phyloP scores from a whole-genome alignment of 2,329 filamentous ascomycete species.

The Colletotrichum eleusines region DNA sequence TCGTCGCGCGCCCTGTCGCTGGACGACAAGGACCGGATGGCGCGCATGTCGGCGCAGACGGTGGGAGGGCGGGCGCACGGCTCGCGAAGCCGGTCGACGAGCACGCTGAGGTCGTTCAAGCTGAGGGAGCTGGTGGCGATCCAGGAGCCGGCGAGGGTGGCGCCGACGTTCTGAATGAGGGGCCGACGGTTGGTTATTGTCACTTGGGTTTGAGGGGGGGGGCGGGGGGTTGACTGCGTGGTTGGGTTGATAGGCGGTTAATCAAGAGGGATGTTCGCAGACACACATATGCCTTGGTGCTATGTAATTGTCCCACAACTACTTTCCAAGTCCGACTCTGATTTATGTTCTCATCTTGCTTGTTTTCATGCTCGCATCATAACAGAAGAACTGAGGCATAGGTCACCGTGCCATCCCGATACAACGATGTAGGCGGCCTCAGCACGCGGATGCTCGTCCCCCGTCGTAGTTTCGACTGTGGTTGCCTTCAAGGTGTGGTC shows the following conservation, averaged over 20 bases:
- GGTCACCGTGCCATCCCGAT: background rate
- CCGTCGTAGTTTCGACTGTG: background rate
- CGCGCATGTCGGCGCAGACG: constrained; percentile 23
- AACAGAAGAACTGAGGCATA: background rate
- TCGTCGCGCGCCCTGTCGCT: constrained; percentile 43
- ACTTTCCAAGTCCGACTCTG: background rate
- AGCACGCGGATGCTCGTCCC: background rate
- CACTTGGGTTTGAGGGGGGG: background rate
- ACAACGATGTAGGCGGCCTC: background rate
- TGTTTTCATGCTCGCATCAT: too few relatives aligned
- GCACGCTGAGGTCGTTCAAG: constrained; percentile 45
- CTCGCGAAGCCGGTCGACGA: constrained; percentile 40
- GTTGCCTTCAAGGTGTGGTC: too few relatives aligned
- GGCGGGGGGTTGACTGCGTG: too few relatives aligned
- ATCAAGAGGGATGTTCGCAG: background rate
- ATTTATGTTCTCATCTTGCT: too few relatives aligned
- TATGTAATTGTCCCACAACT: too few relatives aligned
- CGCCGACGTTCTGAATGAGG: constrained; percentile 22
- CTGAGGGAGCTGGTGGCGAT: constrained; percentile 39
- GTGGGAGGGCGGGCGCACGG: constrained; percentile 7
- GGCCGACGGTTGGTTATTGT: background rate
- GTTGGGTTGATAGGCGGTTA: background rate
- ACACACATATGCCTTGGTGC: background rate
- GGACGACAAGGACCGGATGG: constrained; percentile 32
- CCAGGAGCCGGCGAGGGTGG: constrained; percentile 31